These are phyloP conservation scores for Brassica nigra DNA, from an alignment of 345 rosid species.

Conservation along the genomic window DNA sequence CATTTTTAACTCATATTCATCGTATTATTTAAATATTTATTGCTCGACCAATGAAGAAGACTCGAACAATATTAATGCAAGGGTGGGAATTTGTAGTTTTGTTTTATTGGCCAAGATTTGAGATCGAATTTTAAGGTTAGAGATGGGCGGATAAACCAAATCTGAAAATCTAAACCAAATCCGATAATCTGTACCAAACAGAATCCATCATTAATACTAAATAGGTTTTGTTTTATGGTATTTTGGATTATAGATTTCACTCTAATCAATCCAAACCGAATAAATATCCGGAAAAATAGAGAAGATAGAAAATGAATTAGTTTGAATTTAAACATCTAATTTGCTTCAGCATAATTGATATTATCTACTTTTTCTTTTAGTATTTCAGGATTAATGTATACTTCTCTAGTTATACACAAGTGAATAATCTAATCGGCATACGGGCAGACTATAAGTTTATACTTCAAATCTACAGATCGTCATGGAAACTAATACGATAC, in stretches of 20 bases:
- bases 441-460: not conserved
- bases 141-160: too few relatives aligned
- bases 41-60: constrained; percentile 28
- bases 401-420: not conserved
- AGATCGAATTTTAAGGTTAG: not conserved
- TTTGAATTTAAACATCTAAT: not conserved
- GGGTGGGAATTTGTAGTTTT: not conserved
- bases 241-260: too few relatives aligned
- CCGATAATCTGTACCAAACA: too few relatives aligned
- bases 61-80: not conserved
- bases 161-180: too few relatives aligned
- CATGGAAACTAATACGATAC: not conserved
- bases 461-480: not conserved
- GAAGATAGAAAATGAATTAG: not conserved
- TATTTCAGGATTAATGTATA: not conserved
- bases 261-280: too few relatives aligned
- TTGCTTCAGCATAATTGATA: not conserved
- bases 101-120: not conserved
- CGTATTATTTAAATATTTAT: constrained; percentile 4
- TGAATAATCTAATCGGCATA: not conserved
- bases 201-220: too few relatives aligned
- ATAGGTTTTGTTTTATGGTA: too few relatives aligned
- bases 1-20: not conserved
- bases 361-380: not conserved
- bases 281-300: too few relatives aligned